A percentile compares a stretch with the other conserved stretches of the same genome.
phyloP scores from a whole-genome alignment of 1,284 basidiomycete genomes.

The Pseudozyma sp. region DNA sequence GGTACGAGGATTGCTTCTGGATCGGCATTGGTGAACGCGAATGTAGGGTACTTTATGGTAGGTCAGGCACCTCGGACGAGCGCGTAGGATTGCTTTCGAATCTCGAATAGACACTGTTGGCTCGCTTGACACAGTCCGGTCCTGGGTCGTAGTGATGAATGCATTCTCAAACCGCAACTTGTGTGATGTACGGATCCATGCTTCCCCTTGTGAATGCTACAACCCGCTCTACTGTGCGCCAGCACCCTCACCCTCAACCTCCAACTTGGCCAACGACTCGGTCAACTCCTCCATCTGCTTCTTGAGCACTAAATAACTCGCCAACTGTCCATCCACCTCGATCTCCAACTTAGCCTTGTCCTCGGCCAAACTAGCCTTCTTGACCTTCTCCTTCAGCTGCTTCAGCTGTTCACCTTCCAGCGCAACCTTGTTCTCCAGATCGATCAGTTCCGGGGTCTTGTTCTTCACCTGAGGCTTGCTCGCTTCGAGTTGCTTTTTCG shows the following conservation, averaged over 20 bases:
- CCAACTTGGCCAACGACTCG: conserved; percentile 32
- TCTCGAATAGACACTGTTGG: too few relatives aligned
- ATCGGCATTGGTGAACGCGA: conserved; percentile 2
- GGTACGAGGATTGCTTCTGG: background rate
- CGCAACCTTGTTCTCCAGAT: conserved; percentile 53
- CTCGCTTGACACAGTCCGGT: too few relatives aligned
- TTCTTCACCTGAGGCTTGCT: conserved; percentile 51
- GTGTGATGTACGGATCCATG: too few relatives aligned
- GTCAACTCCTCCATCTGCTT: conserved; percentile 44
- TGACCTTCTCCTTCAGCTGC: conserved; percentile 50
- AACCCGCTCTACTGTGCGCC: conserved; percentile 4
- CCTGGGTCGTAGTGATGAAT: too few relatives aligned
- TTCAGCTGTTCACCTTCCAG: conserved; percentile 56
- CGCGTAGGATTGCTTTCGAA: background rate
- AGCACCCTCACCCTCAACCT: conserved; percentile 27
- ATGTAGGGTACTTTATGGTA: conserved; percentile 23
- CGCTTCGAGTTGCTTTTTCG: conserved; percentile 57
- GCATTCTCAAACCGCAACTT: too few relatives aligned
- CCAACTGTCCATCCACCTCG: conserved; percentile 27
- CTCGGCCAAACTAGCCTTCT: conserved; percentile 45
- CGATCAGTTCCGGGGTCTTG: conserved; percentile 59
- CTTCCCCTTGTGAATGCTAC: background rate
- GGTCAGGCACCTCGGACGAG: conserved; percentile 11
- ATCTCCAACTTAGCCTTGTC: conserved; percentile 50
- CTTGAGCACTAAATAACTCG: conserved; percentile 31